Evolutionary conservation across 768 basidiomycete genomes (phyloP).

Genomic region (Tremella fuciformis): DNA sequence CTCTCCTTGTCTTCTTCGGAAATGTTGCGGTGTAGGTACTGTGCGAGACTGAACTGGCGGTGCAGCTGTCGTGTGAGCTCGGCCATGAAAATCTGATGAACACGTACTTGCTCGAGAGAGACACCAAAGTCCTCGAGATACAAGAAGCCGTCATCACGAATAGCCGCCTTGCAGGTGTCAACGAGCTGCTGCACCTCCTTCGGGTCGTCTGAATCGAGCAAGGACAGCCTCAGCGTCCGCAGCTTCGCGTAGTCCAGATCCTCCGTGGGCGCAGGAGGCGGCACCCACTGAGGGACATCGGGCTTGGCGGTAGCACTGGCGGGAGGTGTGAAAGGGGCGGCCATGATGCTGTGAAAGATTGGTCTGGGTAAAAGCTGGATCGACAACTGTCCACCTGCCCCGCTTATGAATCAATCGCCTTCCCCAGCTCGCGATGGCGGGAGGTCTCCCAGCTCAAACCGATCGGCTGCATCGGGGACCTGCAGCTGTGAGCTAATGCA

Average conservation of each 20-base stretch:
- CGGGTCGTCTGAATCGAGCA: constrained; percentile 25
- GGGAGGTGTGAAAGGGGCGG: constrained; percentile 28
- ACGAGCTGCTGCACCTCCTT: constrained; percentile 20
- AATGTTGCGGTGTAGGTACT: constrained; percentile 27
- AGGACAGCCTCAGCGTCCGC: constrained; percentile 26
- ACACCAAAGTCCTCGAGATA: constrained; percentile 32
- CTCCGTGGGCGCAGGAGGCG: constrained; percentile 14
- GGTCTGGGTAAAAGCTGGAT: background rate
- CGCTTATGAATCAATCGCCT: too few species aligned
- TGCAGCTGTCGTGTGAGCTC: constrained; percentile 25
- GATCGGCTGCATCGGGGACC: too few species aligned
- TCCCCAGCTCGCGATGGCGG: too few species aligned
- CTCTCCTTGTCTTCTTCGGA: constrained; percentile 29
- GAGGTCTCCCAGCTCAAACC: too few species aligned
- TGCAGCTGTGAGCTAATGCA: too few species aligned
- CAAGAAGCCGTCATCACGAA: constrained; percentile 36
- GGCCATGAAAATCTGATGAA: too few species aligned
- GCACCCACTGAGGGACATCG: constrained; percentile 16
- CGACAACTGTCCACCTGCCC: too few species aligned
- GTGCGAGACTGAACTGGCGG: constrained; percentile 32
- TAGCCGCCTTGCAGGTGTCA: constrained; percentile 22
- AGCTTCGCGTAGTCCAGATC: constrained; percentile 27
- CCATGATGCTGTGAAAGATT: constrained; percentile 19
- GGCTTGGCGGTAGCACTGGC: constrained; percentile 15
- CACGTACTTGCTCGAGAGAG: constrained; percentile 21